Conservation (phyloP, 805 yeast genomes). For the Sporopachydermia lactativora region DNA sequence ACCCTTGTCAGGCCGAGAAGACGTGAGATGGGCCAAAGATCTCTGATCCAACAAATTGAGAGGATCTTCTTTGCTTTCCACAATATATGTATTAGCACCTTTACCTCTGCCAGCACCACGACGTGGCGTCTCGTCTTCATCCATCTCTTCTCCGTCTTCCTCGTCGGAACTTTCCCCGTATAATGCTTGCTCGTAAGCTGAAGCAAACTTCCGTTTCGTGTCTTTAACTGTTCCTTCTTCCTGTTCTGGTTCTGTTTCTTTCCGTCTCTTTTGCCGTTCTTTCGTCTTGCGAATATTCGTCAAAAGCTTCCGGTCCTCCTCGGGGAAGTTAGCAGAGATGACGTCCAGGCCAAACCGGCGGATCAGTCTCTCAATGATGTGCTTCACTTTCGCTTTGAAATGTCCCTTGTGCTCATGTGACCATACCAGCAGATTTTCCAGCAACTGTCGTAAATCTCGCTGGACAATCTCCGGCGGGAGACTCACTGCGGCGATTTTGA, state of each 20-base stretch:
- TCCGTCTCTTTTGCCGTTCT: slow-evolving; percentile 72
- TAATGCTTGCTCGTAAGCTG: slow-evolving; percentile 87
- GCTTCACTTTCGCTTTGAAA: slow-evolving; percentile 86
- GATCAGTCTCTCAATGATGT: slow-evolving; percentile 79
- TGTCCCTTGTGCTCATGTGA: slow-evolving; percentile 94
- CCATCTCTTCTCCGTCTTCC: slow-evolving; percentile 40
- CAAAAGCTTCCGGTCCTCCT: slow-evolving; percentile 71
- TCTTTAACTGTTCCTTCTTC: slow-evolving; percentile 16
- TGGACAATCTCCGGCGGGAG: slow-evolving; percentile 67
- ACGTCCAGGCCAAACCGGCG: slow-evolving; percentile 83
- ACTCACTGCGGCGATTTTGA: slow-evolving; percentile 74
- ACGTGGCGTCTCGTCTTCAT: slow-evolving; percentile 22
- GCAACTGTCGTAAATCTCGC: slow-evolving; percentile 47
- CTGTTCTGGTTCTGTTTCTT: slow-evolving; percentile 24
- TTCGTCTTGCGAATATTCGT: slow-evolving; percentile 76
- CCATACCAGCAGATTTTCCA: slow-evolving; percentile 73
- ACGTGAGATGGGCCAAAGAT: slow-evolving; percentile 77
- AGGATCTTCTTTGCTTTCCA: slow-evolving; percentile 64
- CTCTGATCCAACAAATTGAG: slow-evolving; percentile 78
- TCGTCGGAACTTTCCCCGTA: slow-evolving; percentile 59
- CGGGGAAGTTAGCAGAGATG: slow-evolving; percentile 79
- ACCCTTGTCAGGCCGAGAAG: slow-evolving; percentile 62
- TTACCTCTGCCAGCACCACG: neutral
- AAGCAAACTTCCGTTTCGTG: slow-evolving; percentile 39
- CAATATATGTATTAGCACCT: slow-evolving; percentile 51